phyloP scores from a whole-genome alignment of 352 stramenopile genomes.

The Pythium sp. region DNA sequence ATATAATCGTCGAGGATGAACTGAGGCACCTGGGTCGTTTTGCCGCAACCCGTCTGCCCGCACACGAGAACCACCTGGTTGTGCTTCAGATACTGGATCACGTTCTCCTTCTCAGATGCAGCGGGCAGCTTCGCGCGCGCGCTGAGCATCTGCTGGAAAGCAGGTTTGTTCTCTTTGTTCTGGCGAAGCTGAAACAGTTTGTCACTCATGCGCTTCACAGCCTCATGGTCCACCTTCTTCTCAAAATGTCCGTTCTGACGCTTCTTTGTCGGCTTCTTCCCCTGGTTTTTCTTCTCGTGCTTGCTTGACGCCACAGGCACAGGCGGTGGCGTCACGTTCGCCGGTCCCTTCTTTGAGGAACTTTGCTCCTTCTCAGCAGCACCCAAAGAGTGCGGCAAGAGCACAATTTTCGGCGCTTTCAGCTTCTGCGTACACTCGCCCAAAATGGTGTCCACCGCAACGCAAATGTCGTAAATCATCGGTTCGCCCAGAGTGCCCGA shows the following conservation, averaged over 20 bases:
- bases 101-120: conserved; percentile 46
- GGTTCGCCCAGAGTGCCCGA: conserved; percentile 59
- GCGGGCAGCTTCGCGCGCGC: conserved; percentile 60
- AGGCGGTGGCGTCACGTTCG: background rate
- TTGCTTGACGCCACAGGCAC: background rate
- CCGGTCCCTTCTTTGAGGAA: background rate
- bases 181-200: conserved; percentile 41
- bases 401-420: conserved; percentile 31
- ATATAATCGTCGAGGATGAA: conserved; percentile 96
- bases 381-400: conserved; percentile 22
- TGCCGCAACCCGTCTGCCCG: conserved; percentile 94
- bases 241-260: conserved; percentile 6
- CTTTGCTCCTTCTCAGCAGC: background rate
- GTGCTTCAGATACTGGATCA: conserved; percentile 49
- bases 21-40: conserved; percentile 96
- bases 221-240: conserved; percentile 34
- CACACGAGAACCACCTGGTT: conserved; percentile 94
- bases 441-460: conserved; percentile 58
- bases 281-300: conserved; percentile 15
- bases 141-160: conserved; percentile 60
- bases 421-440: conserved; percentile 27
- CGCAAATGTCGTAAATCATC: conserved; percentile 80
- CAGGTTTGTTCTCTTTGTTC: conserved; percentile 35
- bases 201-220: conserved; percentile 38
- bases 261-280: conserved; percentile 21